A percentile compares a stretch with the other conserved stretches of the same genome.
phyloP scores from a whole-genome alignment of 768 basidiomycete genomes.

The Phaeotremella skinneri region DNA sequence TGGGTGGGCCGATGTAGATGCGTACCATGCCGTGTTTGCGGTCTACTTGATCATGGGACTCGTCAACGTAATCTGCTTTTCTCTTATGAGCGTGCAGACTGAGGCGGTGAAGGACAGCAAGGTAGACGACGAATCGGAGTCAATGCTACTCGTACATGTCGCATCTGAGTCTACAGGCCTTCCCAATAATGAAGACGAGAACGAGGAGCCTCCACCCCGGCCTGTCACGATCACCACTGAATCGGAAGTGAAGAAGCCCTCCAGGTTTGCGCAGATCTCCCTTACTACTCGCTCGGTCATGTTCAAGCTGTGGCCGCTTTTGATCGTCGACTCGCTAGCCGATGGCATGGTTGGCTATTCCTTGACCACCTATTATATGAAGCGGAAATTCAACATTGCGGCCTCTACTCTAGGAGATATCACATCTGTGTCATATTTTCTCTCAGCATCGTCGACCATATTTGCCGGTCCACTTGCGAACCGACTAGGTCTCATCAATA shows the following conservation, averaged over 20 bases:
- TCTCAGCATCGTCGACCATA: constrained; percentile 34
- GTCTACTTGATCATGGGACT: constrained; percentile 31
- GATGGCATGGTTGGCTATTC: constrained; percentile 37
- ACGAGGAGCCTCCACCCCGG: neutral
- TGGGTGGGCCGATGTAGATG: constrained; percentile 25
- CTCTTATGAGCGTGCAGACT: constrained; percentile 14
- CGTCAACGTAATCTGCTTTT: constrained; percentile 19
- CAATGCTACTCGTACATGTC: constrained; percentile 7
- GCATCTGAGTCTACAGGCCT: neutral
- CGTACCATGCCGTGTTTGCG: constrained; percentile 34
- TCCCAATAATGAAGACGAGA: neutral
- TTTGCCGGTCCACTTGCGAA: constrained; percentile 36
- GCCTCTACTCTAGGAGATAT: constrained; percentile 27
- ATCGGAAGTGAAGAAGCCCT: neutral
- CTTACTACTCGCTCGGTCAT: constrained; percentile 27
- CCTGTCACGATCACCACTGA: neutral
- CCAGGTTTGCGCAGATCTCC: constrained; percentile 27
- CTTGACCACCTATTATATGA: constrained; percentile 35
- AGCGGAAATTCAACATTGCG: constrained; percentile 23
- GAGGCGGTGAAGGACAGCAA: constrained; percentile 13
- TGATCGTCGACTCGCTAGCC: constrained; percentile 33
- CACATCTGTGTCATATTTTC: constrained; percentile 33
- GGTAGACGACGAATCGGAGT: constrained; percentile 6
- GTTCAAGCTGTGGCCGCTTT: constrained; percentile 35
- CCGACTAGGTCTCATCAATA: constrained; percentile 36